Percentiles rank a stretch among this genome's conserved stretches.
These are phyloP conservation scores for Piper betle DNA, from an alignment of 164 flowering plant species.

Conservation along the genomic window DNA sequence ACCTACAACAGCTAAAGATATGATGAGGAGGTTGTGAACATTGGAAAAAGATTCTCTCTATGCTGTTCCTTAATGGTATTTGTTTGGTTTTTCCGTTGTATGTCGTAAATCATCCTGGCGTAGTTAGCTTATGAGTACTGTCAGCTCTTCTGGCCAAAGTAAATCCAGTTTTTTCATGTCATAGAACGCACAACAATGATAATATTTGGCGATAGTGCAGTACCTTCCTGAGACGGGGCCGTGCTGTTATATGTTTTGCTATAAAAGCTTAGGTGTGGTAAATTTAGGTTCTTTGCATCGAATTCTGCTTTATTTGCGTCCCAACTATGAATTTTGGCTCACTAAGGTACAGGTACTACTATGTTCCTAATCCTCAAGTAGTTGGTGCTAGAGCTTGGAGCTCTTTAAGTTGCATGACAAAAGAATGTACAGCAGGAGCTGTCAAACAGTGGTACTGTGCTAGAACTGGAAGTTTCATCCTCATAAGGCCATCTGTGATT, in stretches of 20 bases:
- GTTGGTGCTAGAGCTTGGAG: no score
- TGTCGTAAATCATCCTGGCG: neutral
- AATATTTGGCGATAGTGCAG: neutral
- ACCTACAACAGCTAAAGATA: slow-evolving; percentile 39
- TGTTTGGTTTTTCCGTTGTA: neutral
- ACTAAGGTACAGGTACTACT: no score
- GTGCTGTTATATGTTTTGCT: neutral
- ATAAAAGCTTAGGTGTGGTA: no score
- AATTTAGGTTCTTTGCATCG: no score
- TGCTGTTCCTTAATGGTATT: neutral
- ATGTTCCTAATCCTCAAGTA: no score
- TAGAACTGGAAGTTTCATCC: no score
- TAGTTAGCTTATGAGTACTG: neutral
- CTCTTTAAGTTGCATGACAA: no score
- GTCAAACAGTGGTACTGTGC: no score
- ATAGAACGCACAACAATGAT: neutral
- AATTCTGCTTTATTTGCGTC: no score
- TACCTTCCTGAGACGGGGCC: neutral
- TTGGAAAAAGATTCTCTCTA: neutral
- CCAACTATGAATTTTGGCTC: no score
- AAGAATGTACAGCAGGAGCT: no score
- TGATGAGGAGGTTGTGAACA: slow-evolving; percentile 13
- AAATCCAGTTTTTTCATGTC: neutral
- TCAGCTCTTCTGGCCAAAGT: neutral
- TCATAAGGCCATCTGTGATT: no score